These are phyloP conservation scores for Thermomyces lanuginosus DNA, from an alignment of 2,329 filamentous ascomycete genomes.

Conservation along the genomic window DNA sequence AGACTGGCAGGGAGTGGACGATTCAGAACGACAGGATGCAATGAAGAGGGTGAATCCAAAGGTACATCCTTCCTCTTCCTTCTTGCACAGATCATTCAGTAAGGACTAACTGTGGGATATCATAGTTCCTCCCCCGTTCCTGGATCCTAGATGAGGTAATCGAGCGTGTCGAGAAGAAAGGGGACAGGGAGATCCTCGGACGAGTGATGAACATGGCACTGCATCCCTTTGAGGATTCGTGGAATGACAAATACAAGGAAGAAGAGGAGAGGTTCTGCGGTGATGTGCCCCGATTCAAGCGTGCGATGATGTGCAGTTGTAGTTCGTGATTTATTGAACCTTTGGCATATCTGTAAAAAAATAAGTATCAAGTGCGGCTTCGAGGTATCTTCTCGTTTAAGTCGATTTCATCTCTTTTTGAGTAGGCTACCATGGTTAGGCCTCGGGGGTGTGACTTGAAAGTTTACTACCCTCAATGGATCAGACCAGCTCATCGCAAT, in stretches of 20 bases:
- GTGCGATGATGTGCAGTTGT: constrained; percentile 87
- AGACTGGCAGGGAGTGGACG: constrained; percentile 52
- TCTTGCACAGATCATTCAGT: constrained; percentile 1
- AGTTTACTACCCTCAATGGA: too few species aligned
- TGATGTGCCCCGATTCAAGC: constrained; percentile 61
- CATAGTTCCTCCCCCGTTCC: constrained; percentile 64
- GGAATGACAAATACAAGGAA: constrained; percentile 41
- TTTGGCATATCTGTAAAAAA: too few species aligned
- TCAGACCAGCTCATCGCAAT: too few species aligned
- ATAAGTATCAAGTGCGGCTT: too few species aligned
- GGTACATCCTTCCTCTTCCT: constrained; percentile 16
- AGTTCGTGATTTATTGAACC: constrained; percentile 45
- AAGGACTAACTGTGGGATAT: constrained; percentile 2
- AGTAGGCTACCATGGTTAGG: too few species aligned
- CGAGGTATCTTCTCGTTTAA: too few species aligned
- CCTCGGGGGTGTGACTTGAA: too few species aligned
- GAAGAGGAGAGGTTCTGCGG: constrained; percentile 74
- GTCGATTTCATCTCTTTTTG: too few species aligned
- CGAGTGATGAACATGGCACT: constrained; percentile 69
- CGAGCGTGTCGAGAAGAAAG: constrained; percentile 65
- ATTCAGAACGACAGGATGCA: constrained; percentile 46
- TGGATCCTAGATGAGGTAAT: constrained; percentile 95
- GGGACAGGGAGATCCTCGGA: constrained; percentile 62
- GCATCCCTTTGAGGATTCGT: constrained; percentile 64
- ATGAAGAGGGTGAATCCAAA: constrained; percentile 89